phyloP scores from a whole-genome alignment of 371 early-diverging fungal genomes.

The Mortierella sp. region DNA sequence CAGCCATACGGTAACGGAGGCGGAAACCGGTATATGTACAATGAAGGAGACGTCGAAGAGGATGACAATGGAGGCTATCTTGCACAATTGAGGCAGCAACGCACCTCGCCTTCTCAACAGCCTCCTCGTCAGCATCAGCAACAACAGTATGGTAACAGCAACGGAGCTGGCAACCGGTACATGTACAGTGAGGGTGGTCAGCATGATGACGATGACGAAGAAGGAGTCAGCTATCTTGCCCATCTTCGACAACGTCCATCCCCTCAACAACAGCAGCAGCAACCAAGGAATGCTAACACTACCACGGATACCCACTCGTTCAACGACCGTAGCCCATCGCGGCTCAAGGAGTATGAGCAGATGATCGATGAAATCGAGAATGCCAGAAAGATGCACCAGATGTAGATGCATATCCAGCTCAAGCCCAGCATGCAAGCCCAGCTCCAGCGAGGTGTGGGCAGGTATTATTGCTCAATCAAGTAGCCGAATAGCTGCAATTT shows the following conservation, averaged over 20 bases:
- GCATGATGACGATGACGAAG: constrained; percentile 12
- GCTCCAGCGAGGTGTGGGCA: no score
- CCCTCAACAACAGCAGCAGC: constrained; percentile 1
- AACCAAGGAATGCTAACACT: not conserved
- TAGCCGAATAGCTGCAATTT: no score
- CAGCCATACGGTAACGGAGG: not conserved
- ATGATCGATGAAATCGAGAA: constrained; percentile 47
- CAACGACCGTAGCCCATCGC: constrained; percentile 29
- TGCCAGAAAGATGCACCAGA: constrained; percentile 11
- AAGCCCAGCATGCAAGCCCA: no score
- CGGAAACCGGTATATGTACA: constrained; percentile 12
- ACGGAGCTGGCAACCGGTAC: constrained; percentile 5
- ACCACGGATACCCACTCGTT: constrained; percentile 33
- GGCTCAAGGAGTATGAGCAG: constrained; percentile 33
- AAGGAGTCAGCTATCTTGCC: constrained; percentile 11
- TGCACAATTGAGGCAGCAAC: constrained; percentile 10
- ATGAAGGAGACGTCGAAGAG: constrained; percentile 13
- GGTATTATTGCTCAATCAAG: no score
- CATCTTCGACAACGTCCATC: constrained; percentile 8
- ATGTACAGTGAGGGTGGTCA: not conserved
- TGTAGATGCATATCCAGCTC: not conserved
- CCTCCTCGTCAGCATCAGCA: constrained; percentile 7
- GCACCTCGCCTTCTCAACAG: not conserved
- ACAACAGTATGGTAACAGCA: constrained; percentile 5
- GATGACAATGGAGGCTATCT: constrained; percentile 14